phyloP scores from a whole-genome alignment of 345 rosid species.

The Eucalyptus polybractea region DNA sequence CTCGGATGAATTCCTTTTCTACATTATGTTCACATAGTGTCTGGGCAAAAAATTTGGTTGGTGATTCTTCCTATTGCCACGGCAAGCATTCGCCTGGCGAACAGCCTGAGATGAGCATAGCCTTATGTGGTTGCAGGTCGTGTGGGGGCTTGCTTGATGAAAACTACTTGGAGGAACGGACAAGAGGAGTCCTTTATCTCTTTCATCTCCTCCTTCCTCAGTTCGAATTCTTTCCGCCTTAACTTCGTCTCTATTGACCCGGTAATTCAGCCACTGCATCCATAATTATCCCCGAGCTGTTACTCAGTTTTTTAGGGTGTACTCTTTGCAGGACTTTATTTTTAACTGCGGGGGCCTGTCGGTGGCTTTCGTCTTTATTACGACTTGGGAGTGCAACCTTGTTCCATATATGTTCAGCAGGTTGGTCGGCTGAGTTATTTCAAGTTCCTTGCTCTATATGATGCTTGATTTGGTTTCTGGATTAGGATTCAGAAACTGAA shows the following conservation, averaged over 20 bases:
- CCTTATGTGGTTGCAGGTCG: conserved; percentile 4
- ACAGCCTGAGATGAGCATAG: neutral
- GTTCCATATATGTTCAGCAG: conserved; percentile 41
- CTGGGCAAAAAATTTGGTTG: neutral
- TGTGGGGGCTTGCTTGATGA: conserved; percentile 86
- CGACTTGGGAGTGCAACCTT: conserved; percentile 51
- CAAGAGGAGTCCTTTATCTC: conserved; percentile 53
- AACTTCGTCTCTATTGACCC: conserved; percentile 75
- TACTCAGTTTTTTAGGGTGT: neutral
- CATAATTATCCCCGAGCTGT: neutral
- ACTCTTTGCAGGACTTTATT: conserved; percentile 46
- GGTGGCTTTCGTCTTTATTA: conserved; percentile 68
- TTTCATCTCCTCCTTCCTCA: conserved; percentile 62
- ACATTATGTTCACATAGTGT: neutral
- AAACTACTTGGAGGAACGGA: conserved; percentile 51
- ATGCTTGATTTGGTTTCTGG: neutral
- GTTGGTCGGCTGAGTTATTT: conserved; percentile 3
- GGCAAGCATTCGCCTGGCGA: neutral
- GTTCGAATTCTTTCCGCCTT: conserved; percentile 66
- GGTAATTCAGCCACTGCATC: conserved; percentile 11
- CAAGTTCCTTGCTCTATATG: neutral
- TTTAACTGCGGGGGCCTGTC: conserved; percentile 91
- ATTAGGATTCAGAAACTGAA: conserved; percentile 58
- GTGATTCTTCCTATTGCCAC: neutral
- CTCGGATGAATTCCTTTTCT: neutral